Conservation (phyloP, 768 basidiomycete genomes). For the Boletellus emodensis region DNA sequence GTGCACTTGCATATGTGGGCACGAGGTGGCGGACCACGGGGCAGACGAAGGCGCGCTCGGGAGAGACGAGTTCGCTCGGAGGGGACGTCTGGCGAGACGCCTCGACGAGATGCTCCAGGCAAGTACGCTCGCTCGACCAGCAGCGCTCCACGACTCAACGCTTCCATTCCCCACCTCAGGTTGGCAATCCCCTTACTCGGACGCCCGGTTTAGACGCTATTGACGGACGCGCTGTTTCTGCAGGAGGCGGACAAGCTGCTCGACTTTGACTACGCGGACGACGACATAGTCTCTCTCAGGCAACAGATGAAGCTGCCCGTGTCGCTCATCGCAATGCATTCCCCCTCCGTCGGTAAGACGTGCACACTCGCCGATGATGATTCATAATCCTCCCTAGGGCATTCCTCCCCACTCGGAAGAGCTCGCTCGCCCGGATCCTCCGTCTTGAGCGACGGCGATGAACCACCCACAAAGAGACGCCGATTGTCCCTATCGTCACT, state of each 20-base stretch:
- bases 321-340: conserved; percentile 47
- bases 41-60: conserved; percentile 56
- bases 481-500: conserved; percentile 56
- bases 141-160: conserved; percentile 9
- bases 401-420: conserved; percentile 19
- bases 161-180: conserved; percentile 16
- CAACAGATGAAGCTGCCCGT: conserved; percentile 62
- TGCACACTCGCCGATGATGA: neutral
- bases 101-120: conserved; percentile 84
- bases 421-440: conserved; percentile 37
- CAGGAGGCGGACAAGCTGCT: conserved; percentile 74
- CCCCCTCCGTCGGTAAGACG: conserved; percentile 51
- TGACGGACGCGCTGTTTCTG: conserved; percentile 9
- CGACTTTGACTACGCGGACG: conserved; percentile 76
- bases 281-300: conserved; percentile 62
- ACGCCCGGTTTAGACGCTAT: conserved; percentile 9
- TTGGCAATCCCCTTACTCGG: conserved; percentile 18
- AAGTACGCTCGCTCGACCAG: conserved; percentile 8
- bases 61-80: conserved; percentile 62
- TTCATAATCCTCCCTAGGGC: conserved; percentile 21
- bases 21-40: conserved; percentile 61
- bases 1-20: conserved; percentile 65
- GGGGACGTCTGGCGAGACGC: conserved; percentile 69
- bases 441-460: conserved; percentile 41
- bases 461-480: conserved; percentile 49